Conservation (phyloP, 148 eudicot species). For the Talinum fruticosum region DNA sequence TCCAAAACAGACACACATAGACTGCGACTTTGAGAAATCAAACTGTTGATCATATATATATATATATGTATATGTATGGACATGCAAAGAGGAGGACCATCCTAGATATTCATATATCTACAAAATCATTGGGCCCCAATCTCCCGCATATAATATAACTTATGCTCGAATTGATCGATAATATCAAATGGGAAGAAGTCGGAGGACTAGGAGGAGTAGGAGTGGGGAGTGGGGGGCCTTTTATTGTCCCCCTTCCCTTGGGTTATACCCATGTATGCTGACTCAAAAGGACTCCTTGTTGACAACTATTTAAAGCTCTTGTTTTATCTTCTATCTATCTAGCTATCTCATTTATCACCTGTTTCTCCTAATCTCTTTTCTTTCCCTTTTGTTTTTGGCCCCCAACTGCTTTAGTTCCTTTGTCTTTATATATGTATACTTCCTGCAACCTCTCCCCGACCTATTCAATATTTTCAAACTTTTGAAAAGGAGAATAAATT, state of each 20-base stretch:
- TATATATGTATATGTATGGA: too few relatives aligned
- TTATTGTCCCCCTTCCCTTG: neutral
- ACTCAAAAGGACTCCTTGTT: conserved; percentile 3
- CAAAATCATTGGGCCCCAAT: neutral
- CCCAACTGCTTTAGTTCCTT: neutral
- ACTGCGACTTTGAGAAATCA: neutral
- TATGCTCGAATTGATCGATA: neutral
- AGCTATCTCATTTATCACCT: neutral
- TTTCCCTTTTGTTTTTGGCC: neutral
- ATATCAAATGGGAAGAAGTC: neutral
- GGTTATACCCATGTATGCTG: conserved; percentile 1
- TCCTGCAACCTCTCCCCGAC: too few relatives aligned
- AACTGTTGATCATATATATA: neutral
- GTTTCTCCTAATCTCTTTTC: neutral
- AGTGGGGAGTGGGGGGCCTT: neutral
- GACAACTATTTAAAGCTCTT: neutral
- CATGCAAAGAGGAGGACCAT: neutral
- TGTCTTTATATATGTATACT: neutral
- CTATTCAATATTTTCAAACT: too few relatives aligned
- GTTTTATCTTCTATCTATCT: neutral
- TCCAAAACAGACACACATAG: neutral
- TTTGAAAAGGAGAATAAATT: too few relatives aligned
- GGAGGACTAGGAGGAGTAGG: too few relatives aligned
- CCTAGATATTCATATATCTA: neutral
- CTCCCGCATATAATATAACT: neutral